phyloP scores from a whole-genome alignment of 345 rosid genomes.

The Camelina hispida region DNA sequence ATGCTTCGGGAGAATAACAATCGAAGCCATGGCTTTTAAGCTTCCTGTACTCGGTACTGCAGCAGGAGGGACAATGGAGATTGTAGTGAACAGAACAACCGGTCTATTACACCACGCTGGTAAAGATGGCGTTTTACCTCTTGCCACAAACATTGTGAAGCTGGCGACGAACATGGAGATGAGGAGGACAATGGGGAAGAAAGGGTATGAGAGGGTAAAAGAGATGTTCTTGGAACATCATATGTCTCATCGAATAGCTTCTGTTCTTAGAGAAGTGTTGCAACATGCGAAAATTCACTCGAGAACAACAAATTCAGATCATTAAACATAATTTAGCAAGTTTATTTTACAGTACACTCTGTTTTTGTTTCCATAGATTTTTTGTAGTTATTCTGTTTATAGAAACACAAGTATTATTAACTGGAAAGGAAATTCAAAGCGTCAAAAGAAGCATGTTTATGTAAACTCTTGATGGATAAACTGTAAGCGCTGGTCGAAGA shows the following conservation, averaged over 20 bases:
- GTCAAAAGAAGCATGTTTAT: conserved; percentile 9
- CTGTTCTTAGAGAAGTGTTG: conserved; percentile 66
- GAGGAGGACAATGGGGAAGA: conserved; percentile 78
- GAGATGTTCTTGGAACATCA: conserved; percentile 83
- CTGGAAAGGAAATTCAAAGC: conserved; percentile 13
- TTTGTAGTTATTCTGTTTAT: conserved; percentile 5
- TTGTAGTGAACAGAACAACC: conserved; percentile 73
- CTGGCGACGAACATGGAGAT: conserved; percentile 61
- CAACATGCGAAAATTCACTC: conserved; percentile 43
- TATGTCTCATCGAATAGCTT: conserved; percentile 77
- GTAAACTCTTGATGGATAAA: neutral
- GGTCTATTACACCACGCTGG: conserved; percentile 78
- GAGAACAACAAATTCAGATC: conserved; percentile 19
- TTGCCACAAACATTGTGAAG: conserved; percentile 73
- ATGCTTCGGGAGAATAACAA: conserved; percentile 92
- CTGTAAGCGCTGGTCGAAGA: neutral
- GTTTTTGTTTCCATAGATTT: conserved; percentile 15
- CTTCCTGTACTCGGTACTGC: conserved; percentile 90
- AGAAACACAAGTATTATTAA: conserved; percentile 7
- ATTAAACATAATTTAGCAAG: conserved; percentile 5
- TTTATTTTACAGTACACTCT: conserved; percentile 26
- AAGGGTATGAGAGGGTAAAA: conserved; percentile 72
- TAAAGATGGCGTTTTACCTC: conserved; percentile 72
- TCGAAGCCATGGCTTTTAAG: conserved; percentile 95
- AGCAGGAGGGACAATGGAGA: conserved; percentile 92